These are phyloP conservation scores for Euphorbia lathyris DNA, from an alignment of 345 rosid genomes.

Conservation along the genomic window DNA sequence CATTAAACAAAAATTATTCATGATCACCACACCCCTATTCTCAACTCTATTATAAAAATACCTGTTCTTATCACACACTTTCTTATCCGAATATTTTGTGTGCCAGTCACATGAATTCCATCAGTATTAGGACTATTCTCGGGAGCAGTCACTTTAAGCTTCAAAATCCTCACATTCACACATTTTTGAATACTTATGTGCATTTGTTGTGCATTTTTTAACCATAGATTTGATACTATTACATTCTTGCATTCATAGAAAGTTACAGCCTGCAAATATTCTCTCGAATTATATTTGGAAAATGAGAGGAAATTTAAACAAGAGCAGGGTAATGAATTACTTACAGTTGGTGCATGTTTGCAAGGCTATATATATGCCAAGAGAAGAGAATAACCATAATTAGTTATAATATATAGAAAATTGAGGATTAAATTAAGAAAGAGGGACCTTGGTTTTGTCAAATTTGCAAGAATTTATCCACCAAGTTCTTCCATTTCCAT, in stretches of 20 bases:
- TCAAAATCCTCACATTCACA: constrained; percentile 46
- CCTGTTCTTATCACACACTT: constrained; percentile 71
- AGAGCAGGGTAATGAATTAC: constrained; percentile 14
- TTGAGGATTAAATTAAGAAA: not conserved
- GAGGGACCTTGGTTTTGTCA: constrained; percentile 52
- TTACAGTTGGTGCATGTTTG: constrained; percentile 76
- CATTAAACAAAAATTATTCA: no score
- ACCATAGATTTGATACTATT: constrained; percentile 51
- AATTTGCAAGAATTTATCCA: constrained; percentile 88
- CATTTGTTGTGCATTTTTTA: constrained; percentile 77
- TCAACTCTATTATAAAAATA: no score
- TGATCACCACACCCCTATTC: no score
- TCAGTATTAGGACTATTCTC: constrained; percentile 85
- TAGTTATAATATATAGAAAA: not conserved
- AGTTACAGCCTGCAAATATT: constrained; percentile 60
- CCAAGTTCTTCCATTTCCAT: constrained; percentile 83
- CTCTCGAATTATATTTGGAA: not conserved
- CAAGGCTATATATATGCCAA: constrained; percentile 80
- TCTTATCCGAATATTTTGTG: constrained; percentile 55
- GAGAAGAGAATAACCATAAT: constrained; percentile 1
- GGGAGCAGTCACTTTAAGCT: constrained; percentile 59
- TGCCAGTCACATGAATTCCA: constrained; percentile 72
- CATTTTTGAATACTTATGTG: constrained; percentile 60
- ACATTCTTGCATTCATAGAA: constrained; percentile 59
- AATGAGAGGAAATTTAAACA: not conserved